These are phyloP conservation scores for Globisporangium perplexum DNA, from an alignment of 352 stramenopile genomes.

Conservation along the genomic window DNA sequence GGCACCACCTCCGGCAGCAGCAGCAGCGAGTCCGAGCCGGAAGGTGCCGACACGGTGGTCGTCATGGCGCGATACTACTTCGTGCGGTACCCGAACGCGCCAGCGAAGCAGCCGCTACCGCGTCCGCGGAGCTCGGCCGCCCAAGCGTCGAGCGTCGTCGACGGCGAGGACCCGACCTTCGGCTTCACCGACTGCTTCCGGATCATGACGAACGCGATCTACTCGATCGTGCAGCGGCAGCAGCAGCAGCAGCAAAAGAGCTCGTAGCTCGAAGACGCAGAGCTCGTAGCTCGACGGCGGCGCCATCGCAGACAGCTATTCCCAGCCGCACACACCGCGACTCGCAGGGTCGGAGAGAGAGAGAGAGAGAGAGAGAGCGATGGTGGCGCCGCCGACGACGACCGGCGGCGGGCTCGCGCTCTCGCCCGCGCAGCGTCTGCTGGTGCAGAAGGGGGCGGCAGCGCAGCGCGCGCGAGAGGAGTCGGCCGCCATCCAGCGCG, in stretches of 20 bases:
- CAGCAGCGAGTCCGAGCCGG: not conserved
- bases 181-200: not conserved
- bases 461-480: constrained; percentile 34
- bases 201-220: not conserved
- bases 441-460: constrained; percentile 46
- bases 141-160: not conserved
- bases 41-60: not conserved
- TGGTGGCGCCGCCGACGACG: constrained; percentile 13
- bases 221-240: not conserved
- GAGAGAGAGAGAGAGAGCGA: not conserved
- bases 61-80: not conserved
- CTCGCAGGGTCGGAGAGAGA: not conserved
- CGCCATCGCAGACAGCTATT: not conserved
- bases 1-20: not conserved
- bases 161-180: not conserved
- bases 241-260: not conserved
- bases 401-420: constrained; percentile 20
- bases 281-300: no score
- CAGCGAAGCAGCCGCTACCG: no score
- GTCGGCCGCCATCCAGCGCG: constrained; percentile 29
- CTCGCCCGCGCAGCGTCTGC: constrained; percentile 41
- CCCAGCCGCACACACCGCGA: not conserved
- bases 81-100: not conserved
- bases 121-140: no score
- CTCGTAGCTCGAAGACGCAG: no score